phyloP scores from a whole-genome alignment of 441 rosid genomes.

The Jatropha multifida region DNA sequence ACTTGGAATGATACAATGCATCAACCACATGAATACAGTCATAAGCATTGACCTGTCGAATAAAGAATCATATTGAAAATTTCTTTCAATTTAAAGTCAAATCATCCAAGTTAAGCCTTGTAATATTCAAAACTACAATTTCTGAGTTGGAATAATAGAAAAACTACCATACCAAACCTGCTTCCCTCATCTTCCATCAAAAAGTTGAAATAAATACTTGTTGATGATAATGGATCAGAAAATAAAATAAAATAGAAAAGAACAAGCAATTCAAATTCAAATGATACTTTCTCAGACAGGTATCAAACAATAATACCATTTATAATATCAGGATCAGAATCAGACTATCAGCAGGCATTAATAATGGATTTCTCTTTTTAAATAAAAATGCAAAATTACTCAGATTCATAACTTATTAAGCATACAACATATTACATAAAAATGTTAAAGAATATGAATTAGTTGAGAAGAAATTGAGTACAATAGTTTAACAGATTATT shows the following conservation, averaged over 20 bases:
- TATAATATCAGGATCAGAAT: too few species aligned
- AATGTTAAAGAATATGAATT: too few species aligned
- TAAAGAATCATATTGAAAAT: conserved; percentile 14
- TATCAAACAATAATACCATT: background rate
- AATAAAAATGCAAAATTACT: too few species aligned
- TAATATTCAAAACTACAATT: background rate
- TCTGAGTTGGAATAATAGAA: background rate
- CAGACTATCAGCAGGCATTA: too few species aligned
- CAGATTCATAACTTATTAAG: too few species aligned
- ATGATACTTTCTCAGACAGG: conserved; percentile 5
- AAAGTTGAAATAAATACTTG: conserved; percentile 15
- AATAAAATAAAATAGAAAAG: background rate
- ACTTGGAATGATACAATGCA: conserved; percentile 79
- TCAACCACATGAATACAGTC: conserved; percentile 70
- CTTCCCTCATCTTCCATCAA: conserved; percentile 6
- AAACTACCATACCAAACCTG: background rate
- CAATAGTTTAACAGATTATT: too few species aligned
- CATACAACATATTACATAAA: too few species aligned
- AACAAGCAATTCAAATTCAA: conserved; percentile 2
- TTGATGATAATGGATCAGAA: conserved; percentile 1
- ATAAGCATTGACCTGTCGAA: conserved; percentile 62
- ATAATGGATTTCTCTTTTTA: too few species aligned
- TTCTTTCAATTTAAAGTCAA: background rate
- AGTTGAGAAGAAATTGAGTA: too few species aligned
- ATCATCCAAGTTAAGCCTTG: background rate